phyloP scores from a whole-genome alignment of 805 yeast species.

The Tetrapisispora fleetii region DNA sequence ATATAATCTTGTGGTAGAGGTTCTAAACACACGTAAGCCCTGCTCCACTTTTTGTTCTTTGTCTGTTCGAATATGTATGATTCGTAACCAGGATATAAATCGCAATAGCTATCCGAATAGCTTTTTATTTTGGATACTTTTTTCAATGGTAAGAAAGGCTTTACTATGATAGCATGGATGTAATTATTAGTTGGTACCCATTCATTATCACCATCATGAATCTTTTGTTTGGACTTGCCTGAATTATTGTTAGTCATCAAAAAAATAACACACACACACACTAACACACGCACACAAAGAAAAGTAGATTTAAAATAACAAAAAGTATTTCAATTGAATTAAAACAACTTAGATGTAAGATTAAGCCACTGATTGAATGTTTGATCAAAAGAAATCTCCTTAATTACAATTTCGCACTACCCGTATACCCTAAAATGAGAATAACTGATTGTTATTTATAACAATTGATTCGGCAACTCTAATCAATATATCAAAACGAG shows the following conservation, averaged over 20 bases:
- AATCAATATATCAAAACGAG: no score
- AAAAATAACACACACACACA: no score
- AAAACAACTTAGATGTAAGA: no score
- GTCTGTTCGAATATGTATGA: slow-evolving; percentile 61
- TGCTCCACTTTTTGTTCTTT: slow-evolving; percentile 52
- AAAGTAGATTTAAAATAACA: no score
- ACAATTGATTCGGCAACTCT: no score
- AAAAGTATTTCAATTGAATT: no score
- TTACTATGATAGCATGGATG: slow-evolving; percentile 35
- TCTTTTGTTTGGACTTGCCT: neutral
- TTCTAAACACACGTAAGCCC: slow-evolving; percentile 62
- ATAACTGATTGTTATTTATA: no score
- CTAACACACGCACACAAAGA: no score
- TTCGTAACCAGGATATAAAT: slow-evolving; percentile 69
- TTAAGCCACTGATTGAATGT: no score
- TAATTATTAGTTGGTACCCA: slow-evolving; percentile 43
- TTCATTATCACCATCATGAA: neutral
- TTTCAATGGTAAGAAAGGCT: slow-evolving; percentile 39
- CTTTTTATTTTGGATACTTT: slow-evolving; percentile 28
- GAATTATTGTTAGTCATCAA: neutral
- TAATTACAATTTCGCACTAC: no score
- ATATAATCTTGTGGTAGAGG: slow-evolving; percentile 67
- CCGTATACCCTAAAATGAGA: no score
- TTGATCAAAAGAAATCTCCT: no score
- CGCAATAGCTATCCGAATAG: slow-evolving; percentile 33